A percentile compares a stretch with the other conserved stretches of the same genome.
Evolutionary conservation across 257 asterid species (phyloP).

Genomic region (Verbena officinalis): DNA sequence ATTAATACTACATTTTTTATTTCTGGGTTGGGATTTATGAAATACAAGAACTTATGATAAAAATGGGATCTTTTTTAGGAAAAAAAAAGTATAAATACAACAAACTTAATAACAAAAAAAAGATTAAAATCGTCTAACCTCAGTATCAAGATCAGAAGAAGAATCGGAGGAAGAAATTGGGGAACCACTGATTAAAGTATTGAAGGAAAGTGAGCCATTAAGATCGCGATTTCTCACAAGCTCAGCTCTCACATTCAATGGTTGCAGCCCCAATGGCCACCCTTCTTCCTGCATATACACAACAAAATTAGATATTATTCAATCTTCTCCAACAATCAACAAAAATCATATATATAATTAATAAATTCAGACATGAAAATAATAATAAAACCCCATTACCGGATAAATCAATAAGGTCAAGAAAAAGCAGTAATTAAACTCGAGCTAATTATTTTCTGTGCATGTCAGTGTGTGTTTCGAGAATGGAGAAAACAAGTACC

Average conservation of each 20-base stretch:
- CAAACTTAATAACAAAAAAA: neutral
- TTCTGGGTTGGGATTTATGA: neutral
- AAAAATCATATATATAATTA: neutral
- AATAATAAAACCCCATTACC: conserved; percentile 6
- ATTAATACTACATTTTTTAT: neutral
- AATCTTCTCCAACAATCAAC: neutral
- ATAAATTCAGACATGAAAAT: neutral
- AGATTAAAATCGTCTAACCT: conserved; percentile 44
- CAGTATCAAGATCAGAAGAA: conserved; percentile 79
- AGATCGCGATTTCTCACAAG: conserved; percentile 45
- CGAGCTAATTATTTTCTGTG: neutral
- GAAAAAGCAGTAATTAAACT: neutral
- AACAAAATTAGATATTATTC: conserved; percentile 3
- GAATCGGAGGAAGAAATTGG: conserved; percentile 52
- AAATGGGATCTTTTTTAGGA: neutral
- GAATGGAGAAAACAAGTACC: conserved; percentile 31
- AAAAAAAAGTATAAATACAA: neutral
- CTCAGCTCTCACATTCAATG: conserved; percentile 57
- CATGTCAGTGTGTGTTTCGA: neutral
- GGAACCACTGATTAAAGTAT: conserved; percentile 59
- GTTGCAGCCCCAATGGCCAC: conserved; percentile 83
- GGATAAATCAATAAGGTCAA: too few species aligned
- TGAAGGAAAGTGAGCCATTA: conserved; percentile 64
- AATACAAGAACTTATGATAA: neutral
- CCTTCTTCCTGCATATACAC: conserved; percentile 64